These are phyloP conservation scores for Colletotrichum gloeosporioides DNA, from an alignment of 2,329 filamentous ascomycete genomes.

Conservation along the genomic window DNA sequence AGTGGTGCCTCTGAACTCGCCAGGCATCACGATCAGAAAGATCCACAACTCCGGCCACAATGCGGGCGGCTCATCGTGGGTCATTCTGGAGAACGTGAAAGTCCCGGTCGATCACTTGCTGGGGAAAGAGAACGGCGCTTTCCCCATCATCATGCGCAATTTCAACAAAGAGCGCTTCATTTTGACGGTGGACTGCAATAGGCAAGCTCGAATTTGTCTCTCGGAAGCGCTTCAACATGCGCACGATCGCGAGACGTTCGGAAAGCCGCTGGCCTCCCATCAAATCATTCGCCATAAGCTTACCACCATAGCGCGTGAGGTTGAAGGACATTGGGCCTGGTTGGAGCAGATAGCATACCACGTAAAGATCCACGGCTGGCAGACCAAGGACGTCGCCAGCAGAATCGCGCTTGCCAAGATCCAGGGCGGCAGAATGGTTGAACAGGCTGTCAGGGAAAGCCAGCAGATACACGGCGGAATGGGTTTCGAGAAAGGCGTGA, in stretches of 20 bases:
- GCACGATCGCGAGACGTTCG: constrained; percentile 60
- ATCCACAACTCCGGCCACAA: constrained; percentile 72
- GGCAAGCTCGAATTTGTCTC: constrained; percentile 61
- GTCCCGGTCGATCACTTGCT: constrained; percentile 60
- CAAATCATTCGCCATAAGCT: constrained; percentile 67
- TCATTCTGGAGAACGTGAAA: constrained; percentile 59
- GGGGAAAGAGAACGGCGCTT: constrained; percentile 59
- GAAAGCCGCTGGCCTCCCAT: constrained; percentile 60
- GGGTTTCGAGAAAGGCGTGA: constrained; percentile 55
- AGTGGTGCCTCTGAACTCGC: constrained; percentile 55
- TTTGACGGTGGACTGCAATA: constrained; percentile 61
- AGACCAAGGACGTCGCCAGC: constrained; percentile 32
- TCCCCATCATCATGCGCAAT: constrained; percentile 64
- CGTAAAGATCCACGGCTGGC: constrained; percentile 36
- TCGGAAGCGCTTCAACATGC: constrained; percentile 59
- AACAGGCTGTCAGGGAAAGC: constrained; percentile 55
- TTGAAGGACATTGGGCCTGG: constrained; percentile 68
- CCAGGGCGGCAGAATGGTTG: constrained; percentile 52
- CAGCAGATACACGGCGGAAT: constrained; percentile 60
- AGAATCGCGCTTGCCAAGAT: constrained; percentile 47
- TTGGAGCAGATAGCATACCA: constrained; percentile 66
- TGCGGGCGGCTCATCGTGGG: constrained; percentile 64
- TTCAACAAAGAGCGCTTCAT: constrained; percentile 66
- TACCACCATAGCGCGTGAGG: constrained; percentile 60
- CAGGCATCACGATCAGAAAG: constrained; percentile 56